Evolutionary conservation across 768 basidiomycete species (phyloP).

Genomic region (Coprinellus aureogranulatus): DNA sequence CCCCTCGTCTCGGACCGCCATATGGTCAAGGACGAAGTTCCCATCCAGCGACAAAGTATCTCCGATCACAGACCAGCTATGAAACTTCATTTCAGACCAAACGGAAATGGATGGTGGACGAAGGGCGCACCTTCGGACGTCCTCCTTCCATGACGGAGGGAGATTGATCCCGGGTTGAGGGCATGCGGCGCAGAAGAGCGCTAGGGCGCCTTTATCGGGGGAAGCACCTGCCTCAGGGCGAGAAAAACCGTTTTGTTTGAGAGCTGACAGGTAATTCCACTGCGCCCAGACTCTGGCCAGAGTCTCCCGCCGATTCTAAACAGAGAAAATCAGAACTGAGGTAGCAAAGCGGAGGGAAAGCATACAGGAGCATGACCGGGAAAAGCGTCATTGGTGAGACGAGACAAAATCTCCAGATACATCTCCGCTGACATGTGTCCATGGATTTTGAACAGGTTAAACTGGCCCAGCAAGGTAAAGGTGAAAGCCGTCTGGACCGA

Average conservation of each 20-base stretch:
- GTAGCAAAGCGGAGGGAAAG: neutral
- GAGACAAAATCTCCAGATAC: neutral
- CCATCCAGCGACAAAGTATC: conserved; percentile 21
- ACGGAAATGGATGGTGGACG: neutral
- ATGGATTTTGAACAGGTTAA: conserved; percentile 12
- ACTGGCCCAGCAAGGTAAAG: conserved; percentile 19
- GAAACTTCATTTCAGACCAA: conserved; percentile 4
- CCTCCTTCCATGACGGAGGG: too few species aligned
- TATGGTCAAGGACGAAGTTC: conserved; percentile 26
- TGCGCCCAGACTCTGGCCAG: neutral
- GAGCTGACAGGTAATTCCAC: neutral
- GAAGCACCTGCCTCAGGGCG: neutral
- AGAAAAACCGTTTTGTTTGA: neutral
- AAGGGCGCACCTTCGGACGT: neutral
- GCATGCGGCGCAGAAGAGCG: conserved; percentile 17
- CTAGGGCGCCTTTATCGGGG: conserved; percentile 10
- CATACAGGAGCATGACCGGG: too few species aligned
- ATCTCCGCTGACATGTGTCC: neutral
- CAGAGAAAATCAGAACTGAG: neutral
- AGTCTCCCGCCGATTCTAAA: neutral
- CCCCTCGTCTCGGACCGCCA: conserved; percentile 22
- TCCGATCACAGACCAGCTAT: conserved; percentile 12
- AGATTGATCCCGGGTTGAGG: too few species aligned
- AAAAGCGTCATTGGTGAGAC: neutral
- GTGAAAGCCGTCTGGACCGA: conserved; percentile 16